Base-by-base conservation (phyloP, 495 filamentous ascomycete genomes). In the Delitschia confertaspora region DNA sequence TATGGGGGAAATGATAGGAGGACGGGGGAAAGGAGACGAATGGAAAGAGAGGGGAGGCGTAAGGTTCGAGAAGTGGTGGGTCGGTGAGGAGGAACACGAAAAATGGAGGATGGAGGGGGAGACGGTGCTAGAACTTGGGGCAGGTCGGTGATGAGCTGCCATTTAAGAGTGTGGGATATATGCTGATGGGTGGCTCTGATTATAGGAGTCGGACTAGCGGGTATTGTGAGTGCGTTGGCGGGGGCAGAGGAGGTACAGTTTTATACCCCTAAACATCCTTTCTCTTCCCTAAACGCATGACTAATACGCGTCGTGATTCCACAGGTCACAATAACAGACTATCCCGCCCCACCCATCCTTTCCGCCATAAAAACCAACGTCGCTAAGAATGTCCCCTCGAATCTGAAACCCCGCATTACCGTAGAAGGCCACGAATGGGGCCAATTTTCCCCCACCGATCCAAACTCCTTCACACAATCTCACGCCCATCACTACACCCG, bases 351-450 rank as follows among this genome's bases (percentile, higher is more conserved):
- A 0, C 69, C 69, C 11, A 68, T 93, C 4, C 55, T 82, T 4
- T 59, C 64, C 11, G 80, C 79, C 21, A 71, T 89, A 19, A 49
- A 60, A 7, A 63, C 59, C 14, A 95, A 93, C 58, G 67, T 85
- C 3, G 47, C 60, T 11, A 58, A 58, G 20, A 83, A 83, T 38
- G 35, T 83, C 0, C 55, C 57, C 0, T 5, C 33, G 1, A n/a
- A 38, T 11, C 32, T 62, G 40, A 18, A 24, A 27, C n/a, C 55
- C 46, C 3, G 45, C 4, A 56, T 75, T 11, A 39, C 54, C 1
- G 71, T 86, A 27, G 60, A 72, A 24, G 79, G 82, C 8, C 87
- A 93, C 47, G 65, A 67, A 51, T 94, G 87, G 88, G 88, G 88
- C 2, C 63, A 70, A 5, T 56, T 83, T 2, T 49, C 53, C 3